Conservation (phyloP, 805 yeast species). For the Barnettozyma pratensis region DNA sequence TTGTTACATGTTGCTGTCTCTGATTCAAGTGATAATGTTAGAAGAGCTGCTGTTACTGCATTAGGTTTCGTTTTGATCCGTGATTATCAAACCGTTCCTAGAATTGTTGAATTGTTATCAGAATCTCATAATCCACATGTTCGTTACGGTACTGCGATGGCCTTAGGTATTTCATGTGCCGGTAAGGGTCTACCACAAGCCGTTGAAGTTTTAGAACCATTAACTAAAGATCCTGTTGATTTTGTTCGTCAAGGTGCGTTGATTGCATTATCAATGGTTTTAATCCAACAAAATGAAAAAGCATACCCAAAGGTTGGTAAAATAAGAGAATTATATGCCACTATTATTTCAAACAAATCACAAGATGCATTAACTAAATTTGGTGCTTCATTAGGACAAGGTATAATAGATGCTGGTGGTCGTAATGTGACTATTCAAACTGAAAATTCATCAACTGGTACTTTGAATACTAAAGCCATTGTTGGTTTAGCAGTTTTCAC, state of each 20-base stretch:
- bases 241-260: slow-evolving; percentile 98
- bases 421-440: slow-evolving; percentile 92
- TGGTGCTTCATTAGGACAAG: slow-evolving; percentile 96
- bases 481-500: slow-evolving; percentile 87
- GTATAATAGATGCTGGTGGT: slow-evolving; percentile 98
- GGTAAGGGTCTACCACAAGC: slow-evolving; percentile 89
- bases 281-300: slow-evolving; percentile 83
- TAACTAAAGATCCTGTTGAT: slow-evolving; percentile 90
- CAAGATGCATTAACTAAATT: slow-evolving; percentile 97
- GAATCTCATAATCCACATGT: slow-evolving; percentile 98
- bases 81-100: slow-evolving; percentile 89
- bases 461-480: slow-evolving; percentile 84
- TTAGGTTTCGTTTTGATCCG: slow-evolving; percentile 88
- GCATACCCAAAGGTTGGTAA: slow-evolving; percentile 74
- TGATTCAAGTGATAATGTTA: slow-evolving; percentile 92
- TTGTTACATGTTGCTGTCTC: slow-evolving; percentile 92
- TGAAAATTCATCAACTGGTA: slow-evolving; percentile 84
- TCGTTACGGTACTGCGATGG: slow-evolving; percentile 96
- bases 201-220: slow-evolving; percentile 85
- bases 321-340: slow-evolving; percentile 67
- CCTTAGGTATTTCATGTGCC: slow-evolving; percentile 94
- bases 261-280: slow-evolving; percentile 85
- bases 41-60: slow-evolving; percentile 91
- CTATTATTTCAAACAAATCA: slow-evolving; percentile 77
- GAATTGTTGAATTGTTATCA: slow-evolving; percentile 86